A percentile compares a stretch with the other conserved stretches of the same genome.
phyloP scores from a whole-genome alignment of 805 yeast species.

The Candida andamanensis region DNA sequence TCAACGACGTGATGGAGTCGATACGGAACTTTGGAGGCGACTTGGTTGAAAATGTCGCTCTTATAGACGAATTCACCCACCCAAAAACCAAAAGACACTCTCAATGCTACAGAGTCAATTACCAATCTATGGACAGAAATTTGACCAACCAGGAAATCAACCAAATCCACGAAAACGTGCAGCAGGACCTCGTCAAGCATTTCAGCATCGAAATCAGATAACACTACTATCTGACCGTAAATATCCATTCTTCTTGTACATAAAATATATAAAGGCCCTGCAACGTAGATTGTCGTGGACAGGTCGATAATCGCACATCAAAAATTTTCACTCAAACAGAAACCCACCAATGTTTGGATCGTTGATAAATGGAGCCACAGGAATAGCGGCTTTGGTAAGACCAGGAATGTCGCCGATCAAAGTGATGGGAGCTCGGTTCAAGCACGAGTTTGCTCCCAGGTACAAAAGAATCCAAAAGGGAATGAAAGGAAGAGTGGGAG shows the following conservation, averaged over 20 bases:
- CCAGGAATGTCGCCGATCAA: conserved; percentile 3
- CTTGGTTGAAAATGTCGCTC: conserved; percentile 76
- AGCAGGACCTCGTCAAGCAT: conserved; percentile 45
- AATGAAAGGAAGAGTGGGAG: conserved; percentile 91
- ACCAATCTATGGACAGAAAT: conserved; percentile 94
- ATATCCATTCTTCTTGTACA: too few species aligned
- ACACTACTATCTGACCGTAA: too few species aligned
- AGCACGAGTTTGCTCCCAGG: conserved; percentile 77
- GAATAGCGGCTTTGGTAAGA: too few species aligned
- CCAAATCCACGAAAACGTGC: conserved; percentile 60
- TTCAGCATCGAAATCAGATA: conserved; percentile 54
- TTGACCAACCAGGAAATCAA: conserved; percentile 84
- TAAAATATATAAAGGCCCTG: too few species aligned
- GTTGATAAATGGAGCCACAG: too few species aligned
- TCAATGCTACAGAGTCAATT: conserved; percentile 84
- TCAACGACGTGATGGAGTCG: conserved; percentile 90
- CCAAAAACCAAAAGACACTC: conserved; percentile 75
- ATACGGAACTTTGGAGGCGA: conserved; percentile 84
- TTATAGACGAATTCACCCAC: conserved; percentile 79
- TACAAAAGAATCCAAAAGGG: conserved; percentile 64
- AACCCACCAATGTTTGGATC: too few species aligned
- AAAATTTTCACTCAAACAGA: too few species aligned
- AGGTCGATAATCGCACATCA: too few species aligned
- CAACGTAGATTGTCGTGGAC: too few species aligned
- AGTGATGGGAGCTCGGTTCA: conserved; percentile 31